These are phyloP conservation scores for Peribolospora baueri DNA, from an alignment of 768 basidiomycete species.

Conservation along the genomic window DNA sequence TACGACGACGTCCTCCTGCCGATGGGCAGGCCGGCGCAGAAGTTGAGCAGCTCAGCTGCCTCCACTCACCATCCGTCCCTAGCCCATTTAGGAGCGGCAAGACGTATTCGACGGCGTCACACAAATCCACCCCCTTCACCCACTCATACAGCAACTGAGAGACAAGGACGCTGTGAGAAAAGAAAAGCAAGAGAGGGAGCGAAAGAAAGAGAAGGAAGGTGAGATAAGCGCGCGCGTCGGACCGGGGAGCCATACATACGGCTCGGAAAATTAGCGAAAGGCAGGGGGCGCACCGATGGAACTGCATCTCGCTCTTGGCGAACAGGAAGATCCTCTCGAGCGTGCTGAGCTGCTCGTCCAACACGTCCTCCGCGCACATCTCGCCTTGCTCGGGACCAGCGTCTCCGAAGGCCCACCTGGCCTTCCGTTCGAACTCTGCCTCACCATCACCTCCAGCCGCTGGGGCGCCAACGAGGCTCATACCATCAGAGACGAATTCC, in stretches of 20 bases:
- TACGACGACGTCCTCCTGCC: slow-evolving; percentile 11
- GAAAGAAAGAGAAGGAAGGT: neutral
- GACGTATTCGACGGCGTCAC: slow-evolving; percentile 80
- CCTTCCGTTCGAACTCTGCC: too few relatives aligned
- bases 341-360: slow-evolving; percentile 50
- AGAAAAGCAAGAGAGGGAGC: too few relatives aligned
- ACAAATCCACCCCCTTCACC: slow-evolving; percentile 47
- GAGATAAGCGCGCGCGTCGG: neutral
- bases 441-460: too few relatives aligned
- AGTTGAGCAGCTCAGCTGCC: too few relatives aligned
- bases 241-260: neutral
- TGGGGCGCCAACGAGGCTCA: too few relatives aligned
- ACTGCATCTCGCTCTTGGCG: slow-evolving; percentile 7
- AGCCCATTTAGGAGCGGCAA: slow-evolving; percentile 65
- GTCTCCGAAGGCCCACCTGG: neutral
- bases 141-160: slow-evolving; percentile 56
- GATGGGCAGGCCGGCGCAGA: neutral
- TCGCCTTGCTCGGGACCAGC: neutral
- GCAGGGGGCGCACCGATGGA: slow-evolving; percentile 4
- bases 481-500: too few relatives aligned
- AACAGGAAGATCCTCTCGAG: slow-evolving; percentile 46
- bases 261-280: too few relatives aligned
- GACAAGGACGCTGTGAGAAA: slow-evolving; percentile 41
- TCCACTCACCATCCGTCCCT: slow-evolving; percentile 47
- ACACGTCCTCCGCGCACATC: slow-evolving; percentile 25